Evolutionary conservation across 139 green algal genomes (phyloP).

Genomic region (Pleodorina starrii): DNA sequence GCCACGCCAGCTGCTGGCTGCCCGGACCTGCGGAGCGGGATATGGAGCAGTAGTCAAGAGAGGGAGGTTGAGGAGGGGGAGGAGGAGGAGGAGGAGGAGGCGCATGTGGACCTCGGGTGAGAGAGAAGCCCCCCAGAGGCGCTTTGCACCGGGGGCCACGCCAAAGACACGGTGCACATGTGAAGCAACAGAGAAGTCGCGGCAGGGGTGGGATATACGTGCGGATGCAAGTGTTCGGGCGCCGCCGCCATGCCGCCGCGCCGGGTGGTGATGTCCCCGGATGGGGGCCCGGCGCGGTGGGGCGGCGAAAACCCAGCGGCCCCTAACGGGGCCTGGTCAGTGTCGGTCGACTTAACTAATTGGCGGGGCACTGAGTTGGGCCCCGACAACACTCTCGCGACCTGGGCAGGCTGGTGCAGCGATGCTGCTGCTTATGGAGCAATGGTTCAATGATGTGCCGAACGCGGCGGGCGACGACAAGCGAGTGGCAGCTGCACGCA

Average conservation of each 20-base stretch:
- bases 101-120: no score
- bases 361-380: constrained; percentile 19
- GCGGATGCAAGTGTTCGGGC: neutral
- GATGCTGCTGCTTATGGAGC: no score
- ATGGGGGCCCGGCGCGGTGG: neutral
- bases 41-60: neutral
- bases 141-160: no score
- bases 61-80: neutral
- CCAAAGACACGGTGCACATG: no score
- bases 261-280: neutral
- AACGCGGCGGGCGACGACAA: no score
- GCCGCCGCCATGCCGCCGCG: neutral
- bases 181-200: no score
- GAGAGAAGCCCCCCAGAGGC: no score
- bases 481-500: no score
- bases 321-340: constrained; percentile 47
- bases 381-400: constrained; percentile 50
- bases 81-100: neutral
- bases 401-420: no score
- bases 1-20: constrained; percentile 24
- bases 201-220: no score
- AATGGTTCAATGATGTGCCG: no score
- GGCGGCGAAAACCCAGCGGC: constrained; percentile 5
- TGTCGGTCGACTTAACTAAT: constrained; percentile 47
- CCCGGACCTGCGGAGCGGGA: neutral